phyloP scores from a whole-genome alignment of 805 yeast genomes.

The Yamadazyma takamatsuzukensis region DNA sequence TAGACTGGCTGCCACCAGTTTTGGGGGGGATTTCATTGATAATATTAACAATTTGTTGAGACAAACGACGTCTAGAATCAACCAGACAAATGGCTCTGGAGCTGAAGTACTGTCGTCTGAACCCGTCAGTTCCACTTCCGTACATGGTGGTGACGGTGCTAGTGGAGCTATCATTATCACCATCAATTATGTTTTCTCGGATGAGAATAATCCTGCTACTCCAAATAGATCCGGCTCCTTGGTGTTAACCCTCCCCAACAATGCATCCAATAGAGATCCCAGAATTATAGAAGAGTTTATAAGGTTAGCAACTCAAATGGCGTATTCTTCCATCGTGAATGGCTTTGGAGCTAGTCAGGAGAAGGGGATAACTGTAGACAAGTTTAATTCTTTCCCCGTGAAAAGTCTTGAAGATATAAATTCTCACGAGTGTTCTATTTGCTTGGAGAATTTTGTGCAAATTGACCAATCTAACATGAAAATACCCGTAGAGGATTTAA shows the following conservation, averaged over 20 bases:
- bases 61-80: neutral
- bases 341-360: constrained; percentile 40
- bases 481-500: constrained; percentile 4
- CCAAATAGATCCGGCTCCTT: constrained; percentile 54
- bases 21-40: neutral
- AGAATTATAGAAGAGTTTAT: constrained; percentile 57
- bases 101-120: no score
- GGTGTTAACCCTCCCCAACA: constrained; percentile 64
- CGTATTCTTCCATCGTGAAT: constrained; percentile 57
- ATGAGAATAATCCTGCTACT: constrained; percentile 32
- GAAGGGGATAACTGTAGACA: constrained; percentile 50
- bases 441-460: constrained; percentile 46
- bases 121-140: no score
- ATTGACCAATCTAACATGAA: constrained; percentile 14
- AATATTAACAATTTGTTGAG: neutral
- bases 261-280: constrained; percentile 56
- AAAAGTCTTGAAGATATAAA: constrained; percentile 17
- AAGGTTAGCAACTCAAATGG: constrained; percentile 66
- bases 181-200: constrained; percentile 42
- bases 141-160: neutral
- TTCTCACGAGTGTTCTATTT: constrained; percentile 53
- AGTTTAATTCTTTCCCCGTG: constrained; percentile 49
- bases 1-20: neutral
- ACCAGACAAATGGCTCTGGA: neutral
- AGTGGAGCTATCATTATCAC: constrained; percentile 38